These are phyloP conservation scores for Amylocarpus encephaloides DNA, from an alignment of 2,329 filamentous ascomycete species.

Conservation along the genomic window DNA sequence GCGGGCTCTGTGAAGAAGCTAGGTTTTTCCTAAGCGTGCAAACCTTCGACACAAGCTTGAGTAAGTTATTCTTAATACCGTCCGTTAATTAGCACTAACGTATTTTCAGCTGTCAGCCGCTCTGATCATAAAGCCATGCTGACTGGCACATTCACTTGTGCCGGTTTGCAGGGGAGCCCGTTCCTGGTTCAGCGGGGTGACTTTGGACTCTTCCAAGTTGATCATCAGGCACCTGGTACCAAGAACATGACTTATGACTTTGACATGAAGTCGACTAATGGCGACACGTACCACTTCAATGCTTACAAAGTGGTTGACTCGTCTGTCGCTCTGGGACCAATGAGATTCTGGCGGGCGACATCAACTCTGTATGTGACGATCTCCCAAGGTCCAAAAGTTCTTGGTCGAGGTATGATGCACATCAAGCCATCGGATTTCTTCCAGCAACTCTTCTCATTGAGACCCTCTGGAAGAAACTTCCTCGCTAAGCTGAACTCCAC, in stretches of 20 bases:
- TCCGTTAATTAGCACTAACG: conserved; percentile 2
- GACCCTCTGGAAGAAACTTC: conserved; percentile 42
- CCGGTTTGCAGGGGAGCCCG: conserved; percentile 48
- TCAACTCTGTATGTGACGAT: conserved; percentile 58
- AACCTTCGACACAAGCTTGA: conserved; percentile 44
- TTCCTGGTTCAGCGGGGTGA: conserved; percentile 54
- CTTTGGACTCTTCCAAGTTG: conserved; percentile 50
- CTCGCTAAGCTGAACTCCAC: conserved; percentile 40
- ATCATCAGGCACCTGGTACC: conserved; percentile 49
- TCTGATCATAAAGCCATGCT: conserved; percentile 46
- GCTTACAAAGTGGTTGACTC: conserved; percentile 59
- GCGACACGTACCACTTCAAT: conserved; percentile 49
- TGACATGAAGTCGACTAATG: conserved; percentile 49
- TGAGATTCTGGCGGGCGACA: conserved; percentile 55
- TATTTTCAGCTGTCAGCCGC: conserved; percentile 36
- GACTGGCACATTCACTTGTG: conserved; percentile 54
- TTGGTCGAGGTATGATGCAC: conserved; percentile 55
- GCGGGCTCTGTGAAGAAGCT: conserved; percentile 48
- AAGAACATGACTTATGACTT: conserved; percentile 56
- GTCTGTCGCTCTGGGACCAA: conserved; percentile 48
- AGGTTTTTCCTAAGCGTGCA: conserved; percentile 54
- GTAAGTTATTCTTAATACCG: conserved; percentile 19
- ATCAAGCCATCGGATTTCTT: conserved; percentile 49
- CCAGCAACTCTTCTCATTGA: conserved; percentile 48
- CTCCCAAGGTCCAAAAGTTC: conserved; percentile 34